Conservation (phyloP, 345 rosid species). For the Pistacia vera region DNA sequence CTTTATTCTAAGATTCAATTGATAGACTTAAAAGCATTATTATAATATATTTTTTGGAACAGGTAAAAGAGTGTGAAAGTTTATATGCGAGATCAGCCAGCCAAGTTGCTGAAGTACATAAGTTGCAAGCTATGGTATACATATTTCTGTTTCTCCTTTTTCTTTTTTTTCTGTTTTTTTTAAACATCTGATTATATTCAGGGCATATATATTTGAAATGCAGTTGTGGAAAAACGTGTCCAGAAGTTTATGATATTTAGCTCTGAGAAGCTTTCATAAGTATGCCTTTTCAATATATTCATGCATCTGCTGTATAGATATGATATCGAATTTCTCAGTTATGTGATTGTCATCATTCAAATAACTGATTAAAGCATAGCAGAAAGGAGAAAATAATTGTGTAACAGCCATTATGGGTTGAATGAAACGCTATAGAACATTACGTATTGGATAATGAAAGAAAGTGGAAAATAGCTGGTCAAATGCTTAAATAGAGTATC, state of each 20-base stretch:
- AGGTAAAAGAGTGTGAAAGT: conserved; percentile 69
- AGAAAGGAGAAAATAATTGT: background rate
- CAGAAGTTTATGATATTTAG: conserved; percentile 2
- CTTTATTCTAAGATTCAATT: conserved; percentile 24
- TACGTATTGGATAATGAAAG: background rate
- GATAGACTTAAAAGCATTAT: conserved; percentile 17
- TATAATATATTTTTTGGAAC: conserved; percentile 29
- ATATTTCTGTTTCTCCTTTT: conserved; percentile 20
- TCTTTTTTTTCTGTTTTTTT: conserved; percentile 14
- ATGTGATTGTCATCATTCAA: background rate
- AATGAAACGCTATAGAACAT: background rate
- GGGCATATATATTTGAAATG: conserved; percentile 8
- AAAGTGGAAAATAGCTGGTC: background rate
- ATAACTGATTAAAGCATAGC: background rate
- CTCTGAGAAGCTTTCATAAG: background rate
- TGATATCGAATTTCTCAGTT: background rate
- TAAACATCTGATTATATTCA: conserved; percentile 11
- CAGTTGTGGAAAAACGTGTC: background rate
- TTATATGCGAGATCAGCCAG: conserved; percentile 56
- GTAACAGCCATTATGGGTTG: background rate
- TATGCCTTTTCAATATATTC: background rate
- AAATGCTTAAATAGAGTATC: background rate
- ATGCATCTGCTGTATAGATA: background rate
- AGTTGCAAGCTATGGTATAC: conserved; percentile 72
- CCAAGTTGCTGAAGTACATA: conserved; percentile 63